Evolutionary conservation across 1,284 basidiomycete genomes (phyloP), one percentile per base, ranked within the genome.

Genomic region (Ceratobasidium sp.): DNA sequence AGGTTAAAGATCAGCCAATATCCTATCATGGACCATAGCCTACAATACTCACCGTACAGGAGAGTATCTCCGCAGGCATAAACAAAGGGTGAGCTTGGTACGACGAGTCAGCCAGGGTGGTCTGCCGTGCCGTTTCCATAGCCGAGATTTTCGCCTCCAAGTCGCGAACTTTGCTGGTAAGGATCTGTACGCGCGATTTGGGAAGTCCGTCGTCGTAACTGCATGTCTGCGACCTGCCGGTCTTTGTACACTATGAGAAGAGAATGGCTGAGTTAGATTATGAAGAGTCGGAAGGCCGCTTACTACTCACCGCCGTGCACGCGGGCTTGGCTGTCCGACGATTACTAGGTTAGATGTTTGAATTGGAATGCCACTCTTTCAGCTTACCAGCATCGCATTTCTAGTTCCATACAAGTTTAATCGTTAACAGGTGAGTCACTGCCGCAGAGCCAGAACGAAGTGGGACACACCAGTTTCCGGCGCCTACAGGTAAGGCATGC

Each of bases 391-490:
- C 62, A 65, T 65, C 62, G 45, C 62, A 65, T 65, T 65, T 65
- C 62, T 65, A 50, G 54, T 54, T 27, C 22, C 20, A 27, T 8
- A 65, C 29, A 32, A 65, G 22, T 27, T 25, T n/a, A n/a, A n/a
- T 8, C 6, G 4, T 20, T 42, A 27, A 29, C 29, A 6, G 47
- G 29, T 34, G 12, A 8, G 35, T 40, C 17, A 32, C 27, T 34
- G 34, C 68, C 57, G 53, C 72, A 69, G 54, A 10, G 38, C 55
- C 55, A 56, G n/a, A n/a, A n/a, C n/a, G n/a, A n/a, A n/a, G 40
- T 22, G 29, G 15, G 10, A 77, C 78, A 70, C 73, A 90, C 89
- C 89, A 92, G 90, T 79, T 91, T 91, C 72, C 90, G 84, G 79
- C 91, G 89, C 77, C 89, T 85, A 75, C 60, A 71, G 67, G 68